Evolutionary conservation across 352 stramenopile genomes (phyloP).

Genomic region (Globisporangium cystogenes): DNA sequence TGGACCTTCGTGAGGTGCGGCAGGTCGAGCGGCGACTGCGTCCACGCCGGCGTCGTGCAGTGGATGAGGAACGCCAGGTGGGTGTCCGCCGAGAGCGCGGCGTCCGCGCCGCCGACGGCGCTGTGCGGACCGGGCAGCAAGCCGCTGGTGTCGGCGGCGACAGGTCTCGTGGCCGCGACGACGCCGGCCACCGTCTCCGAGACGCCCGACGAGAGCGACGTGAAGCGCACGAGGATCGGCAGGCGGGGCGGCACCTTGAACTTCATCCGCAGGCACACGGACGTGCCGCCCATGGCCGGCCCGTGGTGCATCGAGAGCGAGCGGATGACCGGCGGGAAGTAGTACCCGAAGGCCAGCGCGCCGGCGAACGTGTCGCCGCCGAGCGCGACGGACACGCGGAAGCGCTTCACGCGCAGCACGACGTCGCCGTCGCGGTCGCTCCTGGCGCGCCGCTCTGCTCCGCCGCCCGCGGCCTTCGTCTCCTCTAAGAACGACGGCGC

Average conservation of each 20-base stretch:
- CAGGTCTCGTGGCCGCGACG: background rate
- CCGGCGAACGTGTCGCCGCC: conserved; percentile 41
- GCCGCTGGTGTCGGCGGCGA: background rate
- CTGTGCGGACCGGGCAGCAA: background rate
- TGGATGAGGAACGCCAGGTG: conserved; percentile 35
- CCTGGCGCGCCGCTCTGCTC: background rate
- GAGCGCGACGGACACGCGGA: conserved; percentile 35
- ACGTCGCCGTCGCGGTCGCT: conserved; percentile 11
- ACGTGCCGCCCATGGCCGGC: conserved; percentile 46
- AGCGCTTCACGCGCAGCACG: conserved; percentile 19
- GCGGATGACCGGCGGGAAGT: conserved; percentile 51
- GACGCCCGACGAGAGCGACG: conserved; percentile 22
- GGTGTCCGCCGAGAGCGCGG: conserved; percentile 8
- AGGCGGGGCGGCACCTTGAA: conserved; percentile 48
- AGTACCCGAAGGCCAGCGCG: conserved; percentile 38
- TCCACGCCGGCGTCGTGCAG: conserved; percentile 45
- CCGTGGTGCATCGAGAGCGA: conserved; percentile 67
- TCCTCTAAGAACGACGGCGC: conserved; percentile 55
- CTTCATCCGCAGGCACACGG: conserved; percentile 62
- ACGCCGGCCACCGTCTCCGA: conserved; percentile 17
- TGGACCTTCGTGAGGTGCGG: conserved; percentile 65
- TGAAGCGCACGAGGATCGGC: conserved; percentile 49
- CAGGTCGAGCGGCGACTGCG: conserved; percentile 13
- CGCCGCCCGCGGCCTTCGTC: conserved; percentile 16
- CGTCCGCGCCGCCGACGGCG: background rate